Evolutionary conservation across 1,284 basidiomycete genomes (phyloP).

Genomic region (Phellinidium pouzarii): DNA sequence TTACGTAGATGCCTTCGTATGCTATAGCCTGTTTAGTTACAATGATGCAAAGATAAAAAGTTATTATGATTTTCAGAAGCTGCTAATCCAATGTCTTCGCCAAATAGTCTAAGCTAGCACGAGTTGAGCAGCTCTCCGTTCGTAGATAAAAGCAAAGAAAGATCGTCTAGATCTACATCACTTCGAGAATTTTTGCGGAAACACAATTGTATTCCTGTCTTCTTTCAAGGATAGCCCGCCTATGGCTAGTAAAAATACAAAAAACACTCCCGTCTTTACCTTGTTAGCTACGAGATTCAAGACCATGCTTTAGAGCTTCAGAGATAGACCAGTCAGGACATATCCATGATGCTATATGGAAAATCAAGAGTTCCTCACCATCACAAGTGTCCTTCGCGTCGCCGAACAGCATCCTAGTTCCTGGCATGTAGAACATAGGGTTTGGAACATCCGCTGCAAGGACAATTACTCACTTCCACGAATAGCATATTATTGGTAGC

Average conservation of each 20-base stretch:
- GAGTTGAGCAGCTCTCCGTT: too few relatives aligned
- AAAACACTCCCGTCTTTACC: too few relatives aligned
- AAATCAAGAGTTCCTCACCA: conserved; percentile 37
- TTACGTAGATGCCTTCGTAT: too few relatives aligned
- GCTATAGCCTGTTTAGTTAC: too few relatives aligned
- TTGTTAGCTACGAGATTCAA: conserved; percentile 31
- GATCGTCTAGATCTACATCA: neutral
- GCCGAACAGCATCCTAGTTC: conserved; percentile 84
- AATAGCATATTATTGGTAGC: conserved; percentile 22
- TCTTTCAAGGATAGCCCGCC: too few relatives aligned
- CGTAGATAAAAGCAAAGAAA: neutral
- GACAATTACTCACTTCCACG: neutral
- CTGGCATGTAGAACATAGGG: conserved; percentile 85
- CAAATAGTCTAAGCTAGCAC: neutral
- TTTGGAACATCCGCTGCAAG: conserved; percentile 77
- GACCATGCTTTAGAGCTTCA: conserved; percentile 49
- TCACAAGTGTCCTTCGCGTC: conserved; percentile 85
- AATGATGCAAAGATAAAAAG: too few relatives aligned
- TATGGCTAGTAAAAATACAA: too few relatives aligned
- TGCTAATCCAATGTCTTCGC: neutral
- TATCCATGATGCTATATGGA: neutral
- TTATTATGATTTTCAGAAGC: too few relatives aligned
- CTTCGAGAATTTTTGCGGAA: too few relatives aligned
- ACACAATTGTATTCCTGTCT: too few relatives aligned
- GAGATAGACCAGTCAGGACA: neutral